These are phyloP conservation scores for Closterium sp. DNA, from an alignment of 139 green algal genomes.

Conservation along the genomic window DNA sequence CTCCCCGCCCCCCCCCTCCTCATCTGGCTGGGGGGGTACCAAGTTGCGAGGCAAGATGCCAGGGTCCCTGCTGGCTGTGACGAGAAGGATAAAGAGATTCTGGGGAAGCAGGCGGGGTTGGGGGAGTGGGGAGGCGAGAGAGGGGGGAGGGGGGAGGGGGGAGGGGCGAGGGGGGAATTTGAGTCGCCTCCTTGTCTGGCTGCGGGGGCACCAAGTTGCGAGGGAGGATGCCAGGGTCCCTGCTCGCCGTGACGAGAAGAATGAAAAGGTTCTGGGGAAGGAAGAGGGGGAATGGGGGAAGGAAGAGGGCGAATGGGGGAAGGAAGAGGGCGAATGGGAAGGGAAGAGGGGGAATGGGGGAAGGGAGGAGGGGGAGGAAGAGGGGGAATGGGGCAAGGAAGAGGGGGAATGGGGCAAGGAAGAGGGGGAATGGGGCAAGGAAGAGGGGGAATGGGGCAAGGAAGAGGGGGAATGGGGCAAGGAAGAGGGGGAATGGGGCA, in stretches of 20 bases:
- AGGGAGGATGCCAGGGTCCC: too few species aligned
- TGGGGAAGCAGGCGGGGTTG: too few species aligned
- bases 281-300: neutral
- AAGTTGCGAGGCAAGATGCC: conserved; percentile 80
- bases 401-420: conserved; percentile 1
- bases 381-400: too few species aligned
- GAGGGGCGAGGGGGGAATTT: too few species aligned
- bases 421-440: conserved; percentile 7
- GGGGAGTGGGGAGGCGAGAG: too few species aligned
- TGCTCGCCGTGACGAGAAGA: too few species aligned
- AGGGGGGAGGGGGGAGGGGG: too few species aligned
- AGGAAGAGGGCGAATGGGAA: neutral
- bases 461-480: neutral
- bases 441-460: neutral
- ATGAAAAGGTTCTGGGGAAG: too few species aligned
- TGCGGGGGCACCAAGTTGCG: too few species aligned
- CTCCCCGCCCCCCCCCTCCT: conserved; percentile 61
- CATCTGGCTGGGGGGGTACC: conserved; percentile 38
- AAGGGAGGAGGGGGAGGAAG: too few species aligned
- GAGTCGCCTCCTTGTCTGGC: too few species aligned
- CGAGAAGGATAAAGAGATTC: conserved; percentile 42
- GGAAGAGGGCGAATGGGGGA: neutral
- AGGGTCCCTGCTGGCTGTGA: conserved; percentile 81
- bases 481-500: neutral
- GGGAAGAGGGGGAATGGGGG: neutral